phyloP scores from a whole-genome alignment of 768 basidiomycete species.

The Russula compacta region DNA sequence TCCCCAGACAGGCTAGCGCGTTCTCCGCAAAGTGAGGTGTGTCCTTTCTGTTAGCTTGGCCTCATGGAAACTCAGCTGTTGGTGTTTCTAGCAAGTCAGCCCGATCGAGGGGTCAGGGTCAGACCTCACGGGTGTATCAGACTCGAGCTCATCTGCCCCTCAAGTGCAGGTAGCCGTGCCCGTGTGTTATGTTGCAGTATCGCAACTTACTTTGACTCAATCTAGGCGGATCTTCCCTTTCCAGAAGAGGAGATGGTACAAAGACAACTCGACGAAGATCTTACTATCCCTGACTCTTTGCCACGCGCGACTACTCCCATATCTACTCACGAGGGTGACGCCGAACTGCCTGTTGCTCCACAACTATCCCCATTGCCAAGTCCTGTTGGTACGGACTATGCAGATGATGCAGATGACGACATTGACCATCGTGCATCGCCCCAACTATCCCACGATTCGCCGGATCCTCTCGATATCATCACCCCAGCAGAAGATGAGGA shows the following conservation, averaged over 20 bases:
- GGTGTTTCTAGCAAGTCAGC: slow-evolving; percentile 10
- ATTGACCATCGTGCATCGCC: not conserved
- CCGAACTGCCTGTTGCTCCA: not conserved
- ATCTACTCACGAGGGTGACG: not conserved
- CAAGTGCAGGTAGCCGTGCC: slow-evolving; percentile 7
- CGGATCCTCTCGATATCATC: slow-evolving; percentile 15
- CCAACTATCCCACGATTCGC: not conserved
- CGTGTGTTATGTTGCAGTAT: not conserved
- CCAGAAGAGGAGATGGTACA: slow-evolving; percentile 9
- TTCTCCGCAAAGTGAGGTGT: slow-evolving; percentile 8
- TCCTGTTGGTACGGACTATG: not conserved
- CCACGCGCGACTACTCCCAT: not conserved
- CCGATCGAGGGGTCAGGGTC: slow-evolving; percentile 5
- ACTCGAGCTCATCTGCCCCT: slow-evolving; percentile 5
- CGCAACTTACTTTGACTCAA: not conserved
- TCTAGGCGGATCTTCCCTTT: not conserved
- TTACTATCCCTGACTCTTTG: not conserved
- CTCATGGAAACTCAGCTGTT: not conserved
- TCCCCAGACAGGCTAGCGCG: slow-evolving; percentile 14
- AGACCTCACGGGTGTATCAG: slow-evolving; percentile 10
- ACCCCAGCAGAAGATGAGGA: slow-evolving; percentile 2
- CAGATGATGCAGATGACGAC: slow-evolving; percentile 8
- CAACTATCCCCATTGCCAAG: slow-evolving; percentile 5
- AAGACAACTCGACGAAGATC: slow-evolving; percentile 8
- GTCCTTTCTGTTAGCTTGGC: not conserved